These are phyloP conservation scores for Phylloporus sp. DNA, from an alignment of 768 basidiomycete species.

Conservation along the genomic window DNA sequence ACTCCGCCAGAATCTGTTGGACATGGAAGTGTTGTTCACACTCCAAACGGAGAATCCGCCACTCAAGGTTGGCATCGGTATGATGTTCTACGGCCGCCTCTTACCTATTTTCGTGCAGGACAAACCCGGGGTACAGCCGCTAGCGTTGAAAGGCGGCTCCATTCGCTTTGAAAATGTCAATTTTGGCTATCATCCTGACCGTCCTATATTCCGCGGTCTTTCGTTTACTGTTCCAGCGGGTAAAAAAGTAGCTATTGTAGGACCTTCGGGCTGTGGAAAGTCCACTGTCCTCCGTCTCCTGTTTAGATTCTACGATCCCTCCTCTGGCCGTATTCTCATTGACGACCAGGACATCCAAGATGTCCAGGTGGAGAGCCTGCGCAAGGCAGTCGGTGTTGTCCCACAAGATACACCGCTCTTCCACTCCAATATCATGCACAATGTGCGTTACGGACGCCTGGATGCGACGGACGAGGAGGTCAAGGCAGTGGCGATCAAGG, in stretches of 20 bases:
- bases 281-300: constrained; percentile 93
- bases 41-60: constrained; percentile 79
- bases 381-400: constrained; percentile 83
- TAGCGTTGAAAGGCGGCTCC: constrained; percentile 72
- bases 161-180: constrained; percentile 91
- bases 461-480: constrained; percentile 91
- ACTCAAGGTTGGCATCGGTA: constrained; percentile 42
- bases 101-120: constrained; percentile 53
- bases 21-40: constrained; percentile 96
- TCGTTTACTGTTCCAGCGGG: constrained; percentile 93
- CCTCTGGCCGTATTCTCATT: constrained; percentile 73
- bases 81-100: background rate
- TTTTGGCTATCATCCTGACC: constrained; percentile 88
- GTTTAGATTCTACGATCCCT: constrained; percentile 91
- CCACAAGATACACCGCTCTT: constrained; percentile 98
- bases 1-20: constrained; percentile 89
- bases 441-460: constrained; percentile 88
- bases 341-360: constrained; percentile 85
- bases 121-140: constrained; percentile 58
- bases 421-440: constrained; percentile 93
- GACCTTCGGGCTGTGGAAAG: constrained; percentile 96
- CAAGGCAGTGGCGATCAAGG: constrained; percentile 73
- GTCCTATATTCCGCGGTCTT: constrained; percentile 86
- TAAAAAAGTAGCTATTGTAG: constrained; percentile 95
- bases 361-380: constrained; percentile 67